phyloP scores from a whole-genome alignment of 192 early-diverging fungal genomes.

The Phycomyces nitens region DNA sequence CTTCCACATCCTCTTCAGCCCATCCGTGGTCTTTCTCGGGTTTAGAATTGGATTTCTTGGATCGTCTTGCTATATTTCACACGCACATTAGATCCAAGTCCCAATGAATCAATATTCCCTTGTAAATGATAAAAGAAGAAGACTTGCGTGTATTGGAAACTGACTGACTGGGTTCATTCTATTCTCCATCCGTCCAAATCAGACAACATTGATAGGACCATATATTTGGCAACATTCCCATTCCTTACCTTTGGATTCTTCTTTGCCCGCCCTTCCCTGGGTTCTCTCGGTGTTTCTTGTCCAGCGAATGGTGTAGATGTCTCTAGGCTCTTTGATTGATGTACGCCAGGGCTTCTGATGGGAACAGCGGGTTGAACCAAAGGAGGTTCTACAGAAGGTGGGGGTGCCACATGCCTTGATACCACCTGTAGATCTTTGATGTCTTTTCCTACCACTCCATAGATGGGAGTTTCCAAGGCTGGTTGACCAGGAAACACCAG shows the following conservation, averaged over 20 bases:
- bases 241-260: too few species aligned
- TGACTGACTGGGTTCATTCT: too few species aligned
- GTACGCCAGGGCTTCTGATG: background rate
- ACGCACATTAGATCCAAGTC: background rate
- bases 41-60: background rate
- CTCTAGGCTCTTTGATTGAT: too few species aligned
- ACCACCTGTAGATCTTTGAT: constrained; percentile 64
- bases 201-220: too few species aligned
- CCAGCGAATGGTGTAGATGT: too few species aligned
- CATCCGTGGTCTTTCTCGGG: constrained; percentile 38
- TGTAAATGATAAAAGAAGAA: too few species aligned
- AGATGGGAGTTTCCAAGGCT: constrained; percentile 36
- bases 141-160: too few species aligned
- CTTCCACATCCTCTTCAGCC: constrained; percentile 57
- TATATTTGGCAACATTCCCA: too few species aligned
- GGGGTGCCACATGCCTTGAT: constrained; percentile 22
- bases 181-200: too few species aligned
- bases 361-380: constrained; percentile 10
- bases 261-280: too few species aligned
- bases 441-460: constrained; percentile 57
- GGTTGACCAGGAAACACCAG: constrained; percentile 35
- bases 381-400: constrained; percentile 5
- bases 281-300: too few species aligned
- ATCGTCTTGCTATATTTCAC: background rate
- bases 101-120: background rate